A percentile compares a stretch with the other conserved stretches of the same genome.
These are phyloP conservation scores for Spergularia azorica DNA, from an alignment of 179 eudicot genomes.

Conservation along the genomic window DNA sequence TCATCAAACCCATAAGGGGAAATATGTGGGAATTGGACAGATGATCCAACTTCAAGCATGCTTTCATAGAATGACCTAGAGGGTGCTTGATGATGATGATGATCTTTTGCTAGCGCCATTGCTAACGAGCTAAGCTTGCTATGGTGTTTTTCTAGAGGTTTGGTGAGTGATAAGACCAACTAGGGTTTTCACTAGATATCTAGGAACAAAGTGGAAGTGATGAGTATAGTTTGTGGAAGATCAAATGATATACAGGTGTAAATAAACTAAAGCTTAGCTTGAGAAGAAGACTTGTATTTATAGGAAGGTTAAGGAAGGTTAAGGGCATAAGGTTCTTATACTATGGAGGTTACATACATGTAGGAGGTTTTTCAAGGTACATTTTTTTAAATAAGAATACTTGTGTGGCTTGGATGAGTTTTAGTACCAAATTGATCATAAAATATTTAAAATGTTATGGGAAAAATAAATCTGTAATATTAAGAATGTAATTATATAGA, in stretches of 20 bases:
- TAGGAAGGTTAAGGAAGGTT: background rate
- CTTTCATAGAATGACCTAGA: conserved; percentile 42
- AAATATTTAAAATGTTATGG: conserved; percentile 6
- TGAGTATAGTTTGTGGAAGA: background rate
- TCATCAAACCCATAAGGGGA: conserved; percentile 41
- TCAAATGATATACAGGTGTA: background rate
- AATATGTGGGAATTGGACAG: conserved; percentile 36
- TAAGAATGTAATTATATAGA: background rate
- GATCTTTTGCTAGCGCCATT: conserved; percentile 71
- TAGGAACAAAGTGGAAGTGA: conserved; percentile 22
- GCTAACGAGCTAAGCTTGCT: conserved; percentile 4
- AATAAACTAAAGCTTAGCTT: background rate
- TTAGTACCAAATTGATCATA: conserved; percentile 5
- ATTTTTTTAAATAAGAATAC: background rate
- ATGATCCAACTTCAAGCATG: conserved; percentile 34
- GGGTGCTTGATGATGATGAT: conserved; percentile 41
- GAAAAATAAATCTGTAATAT: conserved; percentile 25
- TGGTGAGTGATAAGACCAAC: conserved; percentile 7
- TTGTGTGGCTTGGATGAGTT: conserved; percentile 23
- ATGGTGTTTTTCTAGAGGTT: conserved; percentile 2
- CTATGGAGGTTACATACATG: conserved; percentile 17
- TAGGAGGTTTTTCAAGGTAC: conserved; percentile 15
- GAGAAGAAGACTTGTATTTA: conserved; percentile 16
- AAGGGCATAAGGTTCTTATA: conserved; percentile 31
- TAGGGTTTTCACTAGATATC: conserved; percentile 21